Percentiles rank a stretch among this genome's conserved stretches.
Evolutionary conservation across 2,329 filamentous ascomycete genomes (phyloP).

Genomic region (Aplosporella prunicola): DNA sequence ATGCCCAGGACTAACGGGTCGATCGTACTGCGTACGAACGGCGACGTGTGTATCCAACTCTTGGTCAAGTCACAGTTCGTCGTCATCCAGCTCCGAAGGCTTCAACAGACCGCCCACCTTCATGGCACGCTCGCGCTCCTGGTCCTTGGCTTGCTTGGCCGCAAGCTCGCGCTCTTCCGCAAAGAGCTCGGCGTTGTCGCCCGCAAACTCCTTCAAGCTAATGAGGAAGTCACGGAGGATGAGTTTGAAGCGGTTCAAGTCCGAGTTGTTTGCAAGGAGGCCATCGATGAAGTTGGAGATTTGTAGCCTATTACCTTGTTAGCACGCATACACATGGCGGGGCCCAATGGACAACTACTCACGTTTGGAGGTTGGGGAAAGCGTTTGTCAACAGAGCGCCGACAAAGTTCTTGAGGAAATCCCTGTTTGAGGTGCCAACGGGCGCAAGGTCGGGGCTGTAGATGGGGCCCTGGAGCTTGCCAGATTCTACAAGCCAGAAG

Average conservation of each 20-base stretch:
- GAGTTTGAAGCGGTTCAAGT: conserved; percentile 90
- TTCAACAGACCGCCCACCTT: conserved; percentile 95
- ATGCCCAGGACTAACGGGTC: not conserved
- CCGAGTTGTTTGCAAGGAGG: conserved; percentile 77
- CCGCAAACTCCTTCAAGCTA: conserved; percentile 91
- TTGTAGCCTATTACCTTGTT: conserved; percentile 54
- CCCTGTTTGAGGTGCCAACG: conserved; percentile 74
- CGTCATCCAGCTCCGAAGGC: conserved; percentile 84
- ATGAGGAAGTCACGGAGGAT: conserved; percentile 95
- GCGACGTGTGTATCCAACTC: conserved; percentile 28
- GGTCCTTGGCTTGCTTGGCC: conserved; percentile 71
- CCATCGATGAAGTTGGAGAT: conserved; percentile 84
- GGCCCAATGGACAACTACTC: conserved; percentile 33
- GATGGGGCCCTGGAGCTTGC: conserved; percentile 87
- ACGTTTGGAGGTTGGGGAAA: conserved; percentile 88
- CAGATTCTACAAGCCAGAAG: conserved; percentile 86
- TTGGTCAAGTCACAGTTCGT: conserved; percentile 67
- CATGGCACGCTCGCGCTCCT: conserved; percentile 82
- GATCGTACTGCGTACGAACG: conserved; percentile 29
- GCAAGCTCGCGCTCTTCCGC: conserved; percentile 92
- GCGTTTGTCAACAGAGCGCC: conserved; percentile 76
- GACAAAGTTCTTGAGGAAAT: conserved; percentile 84
- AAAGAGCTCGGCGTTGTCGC: conserved; percentile 89
- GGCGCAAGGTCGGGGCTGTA: conserved; percentile 78
- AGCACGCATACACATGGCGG: conserved; percentile 11